Evolutionary conservation across 495 filamentous ascomycete species (phyloP), one percentile per base, ranked within the genome.

Genomic region (Penicillium riverlandense): DNA sequence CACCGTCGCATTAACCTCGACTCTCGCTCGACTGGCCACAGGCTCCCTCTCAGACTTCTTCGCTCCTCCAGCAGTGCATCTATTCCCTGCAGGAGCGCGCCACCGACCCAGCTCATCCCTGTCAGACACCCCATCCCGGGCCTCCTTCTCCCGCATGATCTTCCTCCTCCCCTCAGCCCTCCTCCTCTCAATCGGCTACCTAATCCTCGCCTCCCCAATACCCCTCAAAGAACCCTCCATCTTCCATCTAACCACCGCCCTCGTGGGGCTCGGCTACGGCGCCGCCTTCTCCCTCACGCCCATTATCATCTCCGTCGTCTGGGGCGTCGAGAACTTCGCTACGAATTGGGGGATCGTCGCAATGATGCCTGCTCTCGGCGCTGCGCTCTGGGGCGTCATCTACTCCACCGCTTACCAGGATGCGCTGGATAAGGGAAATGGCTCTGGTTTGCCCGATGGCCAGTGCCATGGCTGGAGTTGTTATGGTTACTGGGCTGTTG

Each of bases 321-420:
- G 92, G 92, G 92, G 92, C 31, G 89, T 95, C 2, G 88, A 96
- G 67, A 98, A 97, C 63, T 97, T 97, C 61, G 92, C 87, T 46
- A 98, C 92, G 2, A 97, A 98, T 53, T 98, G 91, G 83, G 92
- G 92, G 11, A 88, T 96, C 47, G 82, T 98, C 11, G 87, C 87
- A 30, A 86, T 94, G 69, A 84, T 90, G 38, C 92, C 92, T 8
- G 92, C 90, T 1, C 61, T 79, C 2, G 91, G 91, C 0, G 88
- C 90, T 0, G 84, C 86, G 0, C 69, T 90, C 8, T 98, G 88
- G 89, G 87, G 92, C 0, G 51, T 86, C 4, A 65, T 96, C 10
- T 98, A 96, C 57, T 83, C 83, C 7, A 75, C 69, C 0, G 82
- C 87, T 5, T 98, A 96, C 62, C 82, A 96, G 58, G 68, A 72